Percentiles rank a stretch among this genome's conserved stretches.
These are phyloP conservation scores for Chimonanthus praecox DNA, from an alignment of 164 flowering plant species.

Conservation along the genomic window DNA sequence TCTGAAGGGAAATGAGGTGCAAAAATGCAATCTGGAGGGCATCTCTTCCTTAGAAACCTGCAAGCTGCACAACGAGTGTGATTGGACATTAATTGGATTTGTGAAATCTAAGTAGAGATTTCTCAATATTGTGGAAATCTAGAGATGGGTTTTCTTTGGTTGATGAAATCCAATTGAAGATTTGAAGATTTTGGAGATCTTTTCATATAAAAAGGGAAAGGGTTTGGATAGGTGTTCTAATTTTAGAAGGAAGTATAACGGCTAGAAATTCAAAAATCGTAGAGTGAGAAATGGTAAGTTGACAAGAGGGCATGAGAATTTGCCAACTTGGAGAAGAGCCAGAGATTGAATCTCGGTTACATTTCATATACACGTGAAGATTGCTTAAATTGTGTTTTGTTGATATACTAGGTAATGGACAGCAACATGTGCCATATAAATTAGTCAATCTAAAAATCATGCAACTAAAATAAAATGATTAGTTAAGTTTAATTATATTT, in stretches of 20 bases:
- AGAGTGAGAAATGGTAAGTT: constrained; percentile 1
- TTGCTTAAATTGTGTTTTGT: no score
- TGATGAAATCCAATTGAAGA: constrained; percentile 1
- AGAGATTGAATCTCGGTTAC: no score
- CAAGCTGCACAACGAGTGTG: constrained; percentile 30
- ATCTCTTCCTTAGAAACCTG: constrained; percentile 23
- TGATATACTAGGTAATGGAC: no score
- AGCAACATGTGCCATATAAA: no score
- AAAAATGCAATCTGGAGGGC: constrained; percentile 24
- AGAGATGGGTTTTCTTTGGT: neutral
- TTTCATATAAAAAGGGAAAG: neutral
- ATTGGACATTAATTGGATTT: constrained; percentile 13
- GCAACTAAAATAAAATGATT: no score
- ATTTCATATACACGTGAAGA: no score
- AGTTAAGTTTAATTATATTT: no score
- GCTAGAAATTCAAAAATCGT: constrained; percentile 14
- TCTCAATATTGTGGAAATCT: constrained; percentile 5
- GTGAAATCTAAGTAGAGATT: constrained; percentile 7
- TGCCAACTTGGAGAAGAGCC: neutral
- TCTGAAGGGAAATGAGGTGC: constrained; percentile 30
- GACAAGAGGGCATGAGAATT: neutral
- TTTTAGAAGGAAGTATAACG: constrained; percentile 13
- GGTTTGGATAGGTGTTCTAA: neutral
- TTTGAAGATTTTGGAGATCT: constrained; percentile 1
- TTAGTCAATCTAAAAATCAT: no score